These are phyloP conservation scores for Vigna angularis DNA, from an alignment of 306 rosid species.

Conservation along the genomic window DNA sequence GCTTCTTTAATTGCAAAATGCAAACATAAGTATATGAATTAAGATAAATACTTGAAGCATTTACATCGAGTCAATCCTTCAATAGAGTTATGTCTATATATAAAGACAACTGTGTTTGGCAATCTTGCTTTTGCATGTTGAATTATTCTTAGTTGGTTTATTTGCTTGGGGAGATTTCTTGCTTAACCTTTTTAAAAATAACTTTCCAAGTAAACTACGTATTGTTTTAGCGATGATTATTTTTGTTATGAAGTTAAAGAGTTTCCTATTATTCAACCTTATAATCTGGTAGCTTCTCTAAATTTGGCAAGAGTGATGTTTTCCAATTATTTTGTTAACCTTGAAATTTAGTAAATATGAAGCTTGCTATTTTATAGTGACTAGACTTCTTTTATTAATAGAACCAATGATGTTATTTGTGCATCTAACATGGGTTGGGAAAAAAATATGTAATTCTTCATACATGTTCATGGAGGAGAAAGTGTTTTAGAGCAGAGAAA, in stretches of 20 bases:
- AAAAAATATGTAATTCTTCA: neutral
- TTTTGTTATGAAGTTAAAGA: neutral
- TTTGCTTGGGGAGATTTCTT: slow-evolving; percentile 21
- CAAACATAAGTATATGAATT: slow-evolving; percentile 44
- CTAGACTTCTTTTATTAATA: neutral
- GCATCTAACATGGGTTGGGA: neutral
- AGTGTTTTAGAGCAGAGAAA: too few relatives aligned
- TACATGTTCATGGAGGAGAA: neutral
- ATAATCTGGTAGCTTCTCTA: slow-evolving; percentile 14
- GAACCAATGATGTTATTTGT: neutral
- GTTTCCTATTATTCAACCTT: neutral
- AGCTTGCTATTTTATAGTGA: neutral
- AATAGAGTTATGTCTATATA: neutral
- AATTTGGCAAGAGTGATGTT: neutral
- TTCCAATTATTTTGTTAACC: neutral
- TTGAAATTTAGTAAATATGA: neutral
- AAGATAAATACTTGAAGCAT: slow-evolving; percentile 68
- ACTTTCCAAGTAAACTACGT: neutral
- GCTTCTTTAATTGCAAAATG: neutral
- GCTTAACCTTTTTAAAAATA: neutral
- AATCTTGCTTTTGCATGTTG: slow-evolving; percentile 23
- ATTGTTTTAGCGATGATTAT: neutral
- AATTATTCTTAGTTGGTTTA: slow-evolving; percentile 5
- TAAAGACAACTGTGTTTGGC: neutral
- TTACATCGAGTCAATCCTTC: slow-evolving; percentile 31